Conservation (phyloP, 495 filamentous ascomycete genomes). For the Neurospora sp. region DNA sequence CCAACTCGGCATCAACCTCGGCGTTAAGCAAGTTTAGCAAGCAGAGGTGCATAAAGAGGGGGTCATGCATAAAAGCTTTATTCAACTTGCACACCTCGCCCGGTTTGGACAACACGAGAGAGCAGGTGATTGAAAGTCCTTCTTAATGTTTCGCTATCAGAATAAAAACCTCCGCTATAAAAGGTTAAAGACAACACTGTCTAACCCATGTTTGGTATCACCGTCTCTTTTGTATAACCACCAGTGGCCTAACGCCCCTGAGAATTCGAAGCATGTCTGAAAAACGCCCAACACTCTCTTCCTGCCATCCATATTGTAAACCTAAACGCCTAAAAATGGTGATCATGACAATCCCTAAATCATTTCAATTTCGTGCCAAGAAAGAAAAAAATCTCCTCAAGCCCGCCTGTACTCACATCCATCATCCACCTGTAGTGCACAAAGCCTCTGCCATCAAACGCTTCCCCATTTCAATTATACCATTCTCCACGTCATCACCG, state of each 20-base stretch:
- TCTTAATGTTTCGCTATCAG: neutral
- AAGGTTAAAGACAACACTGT: neutral
- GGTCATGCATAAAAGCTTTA: neutral
- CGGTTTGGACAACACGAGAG: neutral
- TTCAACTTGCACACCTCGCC: neutral
- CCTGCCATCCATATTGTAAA: neutral
- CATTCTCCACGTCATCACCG: neutral
- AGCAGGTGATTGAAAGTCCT: neutral
- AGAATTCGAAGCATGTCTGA: neutral
- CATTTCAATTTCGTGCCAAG: neutral
- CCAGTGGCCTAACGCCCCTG: neutral
- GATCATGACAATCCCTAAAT: neutral
- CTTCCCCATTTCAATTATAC: neutral
- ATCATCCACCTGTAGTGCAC: neutral
- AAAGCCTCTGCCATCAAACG: neutral
- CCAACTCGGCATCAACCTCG: neutral
- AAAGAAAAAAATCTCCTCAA: neutral
- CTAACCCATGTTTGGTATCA: neutral
- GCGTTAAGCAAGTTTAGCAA: neutral
- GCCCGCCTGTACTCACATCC: neutral
- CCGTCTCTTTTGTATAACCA: neutral
- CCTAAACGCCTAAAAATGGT: neutral
- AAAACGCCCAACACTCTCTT: neutral
- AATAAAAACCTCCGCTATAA: neutral
- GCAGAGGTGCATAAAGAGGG: neutral